Percentiles rank a stretch among this genome's conserved stretches.
phyloP scores from a whole-genome alignment of 306 rosid species.

The Betula pendula region DNA sequence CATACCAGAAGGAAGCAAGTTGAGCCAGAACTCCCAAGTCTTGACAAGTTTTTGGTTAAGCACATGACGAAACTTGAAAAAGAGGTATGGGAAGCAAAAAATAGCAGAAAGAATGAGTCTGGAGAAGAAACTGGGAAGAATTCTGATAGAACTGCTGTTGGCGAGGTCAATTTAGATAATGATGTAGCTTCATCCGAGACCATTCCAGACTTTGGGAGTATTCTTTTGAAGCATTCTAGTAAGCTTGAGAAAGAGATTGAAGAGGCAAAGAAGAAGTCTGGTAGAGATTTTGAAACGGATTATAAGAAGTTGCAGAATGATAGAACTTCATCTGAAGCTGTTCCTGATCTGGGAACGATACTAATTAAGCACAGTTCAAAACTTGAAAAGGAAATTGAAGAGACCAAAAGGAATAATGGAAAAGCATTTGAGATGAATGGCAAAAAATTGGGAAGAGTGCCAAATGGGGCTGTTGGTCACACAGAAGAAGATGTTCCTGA shows the following conservation, averaged over 20 bases:
- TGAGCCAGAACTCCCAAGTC: constrained; percentile 71
- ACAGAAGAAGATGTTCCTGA: constrained; percentile 44
- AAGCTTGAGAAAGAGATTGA: constrained; percentile 49
- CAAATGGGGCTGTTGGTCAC: constrained; percentile 23
- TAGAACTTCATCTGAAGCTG: constrained; percentile 17
- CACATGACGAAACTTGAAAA: constrained; percentile 81
- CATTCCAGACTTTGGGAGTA: constrained; percentile 52
- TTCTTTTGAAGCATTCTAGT: constrained; percentile 46
- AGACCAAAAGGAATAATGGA: constrained; percentile 20
- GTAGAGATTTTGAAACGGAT: constrained; percentile 8
- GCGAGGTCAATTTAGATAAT: constrained; percentile 9
- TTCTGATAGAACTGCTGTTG: constrained; percentile 30
- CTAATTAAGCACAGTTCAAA: constrained; percentile 36
- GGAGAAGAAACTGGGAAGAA: constrained; percentile 31
- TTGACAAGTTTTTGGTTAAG: constrained; percentile 84
- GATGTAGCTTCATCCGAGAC: constrained; percentile 31
- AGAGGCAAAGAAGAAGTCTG: constrained; percentile 39
- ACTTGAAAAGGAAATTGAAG: constrained; percentile 45
- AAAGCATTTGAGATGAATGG: constrained; percentile 7
- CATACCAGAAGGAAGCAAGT: constrained; percentile 49
- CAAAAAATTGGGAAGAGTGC: constrained; percentile 32
- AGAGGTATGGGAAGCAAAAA: constrained; percentile 84
- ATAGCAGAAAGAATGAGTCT: constrained; percentile 42
- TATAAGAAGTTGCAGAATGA: constrained; percentile 12
- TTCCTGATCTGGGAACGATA: constrained; percentile 30